These are phyloP conservation scores for Lepidopterella palustris DNA, from an alignment of 495 filamentous ascomycete species.

Conservation along the genomic window DNA sequence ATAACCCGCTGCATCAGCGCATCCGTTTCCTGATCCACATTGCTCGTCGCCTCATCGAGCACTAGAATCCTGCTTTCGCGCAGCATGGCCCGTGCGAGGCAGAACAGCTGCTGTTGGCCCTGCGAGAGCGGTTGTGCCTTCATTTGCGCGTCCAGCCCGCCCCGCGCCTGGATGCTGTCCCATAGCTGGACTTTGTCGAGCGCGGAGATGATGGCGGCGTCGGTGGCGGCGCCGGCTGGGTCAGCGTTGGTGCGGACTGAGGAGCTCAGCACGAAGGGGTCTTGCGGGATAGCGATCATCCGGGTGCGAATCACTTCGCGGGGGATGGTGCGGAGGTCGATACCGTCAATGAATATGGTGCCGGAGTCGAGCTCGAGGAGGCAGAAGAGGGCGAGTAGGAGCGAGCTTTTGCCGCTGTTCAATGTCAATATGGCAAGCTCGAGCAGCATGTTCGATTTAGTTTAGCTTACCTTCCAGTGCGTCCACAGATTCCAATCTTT, in stretches of 20 bases:
- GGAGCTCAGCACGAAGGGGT: conserved; percentile 53
- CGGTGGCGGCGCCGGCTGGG: background rate
- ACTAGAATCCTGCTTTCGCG: conserved; percentile 51
- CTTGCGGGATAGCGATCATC: conserved; percentile 57
- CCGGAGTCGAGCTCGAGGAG: conserved; percentile 48
- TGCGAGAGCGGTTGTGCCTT: conserved; percentile 45
- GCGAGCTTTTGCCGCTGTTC: conserved; percentile 53
- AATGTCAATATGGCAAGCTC: conserved; percentile 36
- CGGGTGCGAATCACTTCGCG: conserved; percentile 48
- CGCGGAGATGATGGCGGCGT: conserved; percentile 1
- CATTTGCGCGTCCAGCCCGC: conserved; percentile 9
- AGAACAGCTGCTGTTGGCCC: conserved; percentile 55
- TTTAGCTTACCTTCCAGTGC: conserved; percentile 52
- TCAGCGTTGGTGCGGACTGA: conserved; percentile 10
- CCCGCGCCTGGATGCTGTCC: conserved; percentile 6
- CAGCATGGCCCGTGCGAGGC: conserved; percentile 52
- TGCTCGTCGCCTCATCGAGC: conserved; percentile 54
- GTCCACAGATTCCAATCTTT: conserved; percentile 53
- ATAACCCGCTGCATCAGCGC: conserved; percentile 54
- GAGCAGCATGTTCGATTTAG: conserved; percentile 54
- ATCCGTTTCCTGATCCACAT: conserved; percentile 51
- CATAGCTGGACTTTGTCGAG: conserved; percentile 11
- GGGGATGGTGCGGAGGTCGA: conserved; percentile 48
- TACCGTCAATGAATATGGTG: conserved; percentile 47
- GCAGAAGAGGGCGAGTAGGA: conserved; percentile 51